phyloP scores from a whole-genome alignment of 768 basidiomycete species.

The Pleurotus cornucopiae region DNA sequence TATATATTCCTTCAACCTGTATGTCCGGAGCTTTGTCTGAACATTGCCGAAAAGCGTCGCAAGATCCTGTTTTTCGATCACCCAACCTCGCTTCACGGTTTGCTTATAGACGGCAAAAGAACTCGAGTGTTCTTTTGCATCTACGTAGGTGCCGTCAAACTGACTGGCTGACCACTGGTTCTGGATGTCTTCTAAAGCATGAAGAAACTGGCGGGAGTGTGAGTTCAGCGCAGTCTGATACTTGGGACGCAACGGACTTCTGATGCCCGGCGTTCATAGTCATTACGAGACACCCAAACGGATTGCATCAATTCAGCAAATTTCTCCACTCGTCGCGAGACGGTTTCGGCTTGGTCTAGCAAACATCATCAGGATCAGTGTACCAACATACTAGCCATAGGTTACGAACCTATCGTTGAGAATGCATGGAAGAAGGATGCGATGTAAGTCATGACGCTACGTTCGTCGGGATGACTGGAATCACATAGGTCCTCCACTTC shows the following conservation, averaged over 20 bases:
- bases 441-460: conserved; percentile 97
- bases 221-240: not conserved
- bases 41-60: conserved; percentile 88
- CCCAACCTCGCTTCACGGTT: conserved; percentile 82
- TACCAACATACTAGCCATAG: not conserved
- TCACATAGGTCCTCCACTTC: conserved; percentile 97
- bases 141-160: conserved; percentile 73
- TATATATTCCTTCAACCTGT: conserved; percentile 79
- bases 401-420: conserved; percentile 81
- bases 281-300: conserved; percentile 82
- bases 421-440: conserved; percentile 98
- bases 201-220: conserved; percentile 46
- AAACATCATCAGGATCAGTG: conserved; percentile 6
- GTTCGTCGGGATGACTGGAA: conserved; percentile 84
- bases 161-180: conserved; percentile 61
- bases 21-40: conserved; percentile 90
- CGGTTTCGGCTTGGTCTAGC: conserved; percentile 91
- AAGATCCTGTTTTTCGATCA: conserved; percentile 85
- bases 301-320: conserved; percentile 96
- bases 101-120: conserved; percentile 80
- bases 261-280: conserved; percentile 86
- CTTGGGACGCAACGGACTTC: not conserved
- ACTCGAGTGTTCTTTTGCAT: conserved; percentile 73
- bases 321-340: conserved; percentile 89
- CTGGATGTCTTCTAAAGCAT: conserved; percentile 63